These are phyloP conservation scores for Penicillium longicatenatum DNA, from an alignment of 495 filamentous ascomycete species.

Conservation along the genomic window DNA sequence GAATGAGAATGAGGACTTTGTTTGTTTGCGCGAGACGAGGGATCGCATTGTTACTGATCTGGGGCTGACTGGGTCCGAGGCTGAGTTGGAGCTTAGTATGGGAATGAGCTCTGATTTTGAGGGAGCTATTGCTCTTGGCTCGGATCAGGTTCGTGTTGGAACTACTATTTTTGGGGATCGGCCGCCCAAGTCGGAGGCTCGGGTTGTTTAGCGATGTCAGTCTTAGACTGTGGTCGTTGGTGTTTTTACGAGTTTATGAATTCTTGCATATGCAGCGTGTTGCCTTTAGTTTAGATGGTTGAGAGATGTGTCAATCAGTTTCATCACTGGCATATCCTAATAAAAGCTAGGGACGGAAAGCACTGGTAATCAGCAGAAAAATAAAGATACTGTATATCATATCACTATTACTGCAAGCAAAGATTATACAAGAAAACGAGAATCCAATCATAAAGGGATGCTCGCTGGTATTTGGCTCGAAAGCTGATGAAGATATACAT, in stretches of 20 bases:
- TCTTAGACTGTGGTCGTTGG: background rate
- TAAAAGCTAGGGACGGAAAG: background rate
- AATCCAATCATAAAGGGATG: constrained; percentile 11
- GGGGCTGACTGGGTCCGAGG: constrained; percentile 39
- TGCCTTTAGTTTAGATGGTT: background rate
- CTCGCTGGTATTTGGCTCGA: constrained; percentile 26
- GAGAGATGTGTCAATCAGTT: background rate
- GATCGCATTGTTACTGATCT: constrained; percentile 60
- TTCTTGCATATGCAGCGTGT: constrained; percentile 14
- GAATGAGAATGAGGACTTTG: constrained; percentile 89
- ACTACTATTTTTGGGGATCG: constrained; percentile 90
- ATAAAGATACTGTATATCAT: constrained; percentile 22
- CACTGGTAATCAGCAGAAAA: background rate
- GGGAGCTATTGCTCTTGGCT: constrained; percentile 79
- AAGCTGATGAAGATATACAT: constrained; percentile 30
- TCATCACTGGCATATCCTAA: background rate
- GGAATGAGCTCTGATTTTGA: constrained; percentile 97
- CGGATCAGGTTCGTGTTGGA: constrained; percentile 91
- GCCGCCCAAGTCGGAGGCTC: constrained; percentile 71
- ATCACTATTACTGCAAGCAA: constrained; percentile 1
- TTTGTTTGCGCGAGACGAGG: constrained; percentile 64
- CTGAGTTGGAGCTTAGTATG: constrained; percentile 66
- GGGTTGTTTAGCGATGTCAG: constrained; percentile 28
- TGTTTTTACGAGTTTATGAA: constrained; percentile 11
- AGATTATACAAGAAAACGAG: constrained; percentile 24